These are phyloP conservation scores for Cladosporium sp. DNA, from an alignment of 2,329 filamentous ascomycete species.

Conservation along the genomic window DNA sequence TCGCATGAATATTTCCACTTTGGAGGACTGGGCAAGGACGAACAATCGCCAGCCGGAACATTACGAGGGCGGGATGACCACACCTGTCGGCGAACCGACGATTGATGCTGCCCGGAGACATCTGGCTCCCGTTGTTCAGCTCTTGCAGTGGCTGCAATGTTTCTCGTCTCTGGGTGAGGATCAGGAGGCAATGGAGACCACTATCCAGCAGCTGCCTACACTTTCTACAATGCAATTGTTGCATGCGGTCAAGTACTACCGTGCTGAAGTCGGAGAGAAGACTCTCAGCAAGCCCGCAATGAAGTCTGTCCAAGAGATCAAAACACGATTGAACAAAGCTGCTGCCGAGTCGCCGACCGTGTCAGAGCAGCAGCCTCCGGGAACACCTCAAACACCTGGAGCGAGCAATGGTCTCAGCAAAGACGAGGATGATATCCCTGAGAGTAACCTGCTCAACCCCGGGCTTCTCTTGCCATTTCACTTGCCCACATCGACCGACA, in stretches of 20 bases:
- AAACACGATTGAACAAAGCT: slow-evolving; percentile 47
- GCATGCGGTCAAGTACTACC: slow-evolving; percentile 87
- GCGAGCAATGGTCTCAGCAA: slow-evolving; percentile 21
- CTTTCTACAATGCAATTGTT: slow-evolving; percentile 85
- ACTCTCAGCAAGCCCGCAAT: slow-evolving; percentile 80
- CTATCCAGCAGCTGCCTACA: slow-evolving; percentile 80
- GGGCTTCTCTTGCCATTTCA: slow-evolving; percentile 91
- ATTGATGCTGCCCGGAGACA: slow-evolving; percentile 80
- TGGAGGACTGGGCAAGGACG: slow-evolving; percentile 92
- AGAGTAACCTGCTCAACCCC: slow-evolving; percentile 78
- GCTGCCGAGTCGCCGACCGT: slow-evolving; percentile 7
- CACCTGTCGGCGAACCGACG: slow-evolving; percentile 78
- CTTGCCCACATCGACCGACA: slow-evolving; percentile 93
- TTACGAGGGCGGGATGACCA: slow-evolving; percentile 88
- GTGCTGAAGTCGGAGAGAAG: slow-evolving; percentile 93
- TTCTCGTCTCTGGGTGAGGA: slow-evolving; percentile 94
- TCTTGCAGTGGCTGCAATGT: slow-evolving; percentile 96
- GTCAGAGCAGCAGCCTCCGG: background rate
- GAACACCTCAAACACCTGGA: slow-evolving; percentile 13
- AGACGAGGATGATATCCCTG: slow-evolving; percentile 67
- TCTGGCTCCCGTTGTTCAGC: slow-evolving; percentile 83
- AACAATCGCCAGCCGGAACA: slow-evolving; percentile 96
- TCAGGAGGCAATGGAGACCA: slow-evolving; percentile 80
- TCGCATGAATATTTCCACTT: slow-evolving; percentile 91
- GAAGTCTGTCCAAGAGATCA: slow-evolving; percentile 77